Conservation (phyloP, 2,329 filamentous ascomycete species). For the Huntiella abstrusa region DNA sequence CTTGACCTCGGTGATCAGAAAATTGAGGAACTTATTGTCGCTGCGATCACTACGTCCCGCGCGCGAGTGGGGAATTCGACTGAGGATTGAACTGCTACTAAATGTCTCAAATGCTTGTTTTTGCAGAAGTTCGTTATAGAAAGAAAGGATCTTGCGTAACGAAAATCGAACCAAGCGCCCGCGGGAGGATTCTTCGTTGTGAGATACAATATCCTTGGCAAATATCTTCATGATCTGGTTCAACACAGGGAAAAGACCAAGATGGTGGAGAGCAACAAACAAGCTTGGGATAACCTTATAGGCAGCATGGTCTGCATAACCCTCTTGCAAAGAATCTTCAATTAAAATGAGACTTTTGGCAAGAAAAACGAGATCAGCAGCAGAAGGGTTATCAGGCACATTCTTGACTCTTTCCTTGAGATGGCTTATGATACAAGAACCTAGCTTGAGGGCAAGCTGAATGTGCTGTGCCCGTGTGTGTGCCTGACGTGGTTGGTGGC, state of each 20-base stretch:
- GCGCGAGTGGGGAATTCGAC: neutral
- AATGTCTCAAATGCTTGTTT: conserved; percentile 6
- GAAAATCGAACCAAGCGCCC: conserved; percentile 17
- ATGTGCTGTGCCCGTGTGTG: conserved; percentile 35
- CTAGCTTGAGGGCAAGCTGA: conserved; percentile 45
- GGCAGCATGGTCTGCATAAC: conserved; percentile 19
- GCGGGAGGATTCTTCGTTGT: conserved; percentile 14
- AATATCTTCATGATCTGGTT: conserved; percentile 56
- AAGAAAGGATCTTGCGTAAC: conserved; percentile 66
- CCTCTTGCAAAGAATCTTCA: conserved; percentile 59
- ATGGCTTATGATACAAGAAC: conserved; percentile 49
- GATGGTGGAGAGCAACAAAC: conserved; percentile 69
- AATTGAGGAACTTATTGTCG: neutral
- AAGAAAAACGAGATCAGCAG: conserved; percentile 59
- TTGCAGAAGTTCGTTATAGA: conserved; percentile 33
- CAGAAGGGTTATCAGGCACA: conserved; percentile 11
- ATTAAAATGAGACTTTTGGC: conserved; percentile 63
- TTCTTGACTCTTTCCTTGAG: conserved; percentile 30
- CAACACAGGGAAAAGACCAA: conserved; percentile 54
- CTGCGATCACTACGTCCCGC: neutral
- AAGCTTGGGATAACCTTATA: conserved; percentile 52
- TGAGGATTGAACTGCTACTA: conserved; percentile 4
- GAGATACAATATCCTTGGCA: conserved; percentile 28
- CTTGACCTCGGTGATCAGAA: conserved; percentile 67
- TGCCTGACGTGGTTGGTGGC: conserved; percentile 38